Percentiles rank a stretch among this genome's conserved stretches.
phyloP scores from a whole-genome alignment of 2,329 filamentous ascomycete species.

The Colletotrichum sp. region DNA sequence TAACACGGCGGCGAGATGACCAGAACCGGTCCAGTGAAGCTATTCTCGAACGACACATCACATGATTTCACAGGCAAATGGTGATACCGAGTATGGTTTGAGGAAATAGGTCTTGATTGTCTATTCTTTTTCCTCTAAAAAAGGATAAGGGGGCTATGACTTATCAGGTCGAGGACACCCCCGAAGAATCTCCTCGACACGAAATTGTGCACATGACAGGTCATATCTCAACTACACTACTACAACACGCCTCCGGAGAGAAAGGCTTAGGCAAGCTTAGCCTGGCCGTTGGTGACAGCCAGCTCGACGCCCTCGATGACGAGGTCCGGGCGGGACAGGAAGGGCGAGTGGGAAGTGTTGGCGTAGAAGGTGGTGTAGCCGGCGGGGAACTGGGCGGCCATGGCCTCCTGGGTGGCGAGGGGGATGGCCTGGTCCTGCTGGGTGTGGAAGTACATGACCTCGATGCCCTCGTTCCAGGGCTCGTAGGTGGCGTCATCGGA shows the following conservation, averaged over 20 bases:
- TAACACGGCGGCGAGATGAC: not conserved
- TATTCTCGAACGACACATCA: not conserved
- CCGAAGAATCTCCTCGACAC: not conserved
- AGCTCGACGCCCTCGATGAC: conserved; percentile 14
- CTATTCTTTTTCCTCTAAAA: not conserved
- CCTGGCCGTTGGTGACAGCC: conserved; percentile 7
- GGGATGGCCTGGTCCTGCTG: conserved; percentile 28
- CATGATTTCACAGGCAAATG: not conserved
- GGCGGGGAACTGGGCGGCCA: conserved; percentile 25
- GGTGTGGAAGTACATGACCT: conserved; percentile 28
- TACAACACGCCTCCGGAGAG: not conserved
- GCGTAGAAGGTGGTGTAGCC: conserved; percentile 6
- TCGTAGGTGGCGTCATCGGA: conserved; percentile 27
- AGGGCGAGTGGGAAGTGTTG: conserved; percentile 15
- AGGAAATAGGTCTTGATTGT: not conserved
- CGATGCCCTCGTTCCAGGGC: conserved; percentile 31
- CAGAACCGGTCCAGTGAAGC: not conserved
- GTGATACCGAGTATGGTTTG: not conserved
- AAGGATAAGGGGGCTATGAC: not conserved
- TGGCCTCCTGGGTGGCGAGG: conserved; percentile 22
- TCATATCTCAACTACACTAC: not conserved
- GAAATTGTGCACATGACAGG: not conserved
- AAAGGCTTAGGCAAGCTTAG: not conserved
- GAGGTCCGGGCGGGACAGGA: conserved; percentile 13
- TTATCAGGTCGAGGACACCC: not conserved